Base-by-base conservation (phyloP, 768 basidiomycete genomes). In the Jaapia argillacea region DNA sequence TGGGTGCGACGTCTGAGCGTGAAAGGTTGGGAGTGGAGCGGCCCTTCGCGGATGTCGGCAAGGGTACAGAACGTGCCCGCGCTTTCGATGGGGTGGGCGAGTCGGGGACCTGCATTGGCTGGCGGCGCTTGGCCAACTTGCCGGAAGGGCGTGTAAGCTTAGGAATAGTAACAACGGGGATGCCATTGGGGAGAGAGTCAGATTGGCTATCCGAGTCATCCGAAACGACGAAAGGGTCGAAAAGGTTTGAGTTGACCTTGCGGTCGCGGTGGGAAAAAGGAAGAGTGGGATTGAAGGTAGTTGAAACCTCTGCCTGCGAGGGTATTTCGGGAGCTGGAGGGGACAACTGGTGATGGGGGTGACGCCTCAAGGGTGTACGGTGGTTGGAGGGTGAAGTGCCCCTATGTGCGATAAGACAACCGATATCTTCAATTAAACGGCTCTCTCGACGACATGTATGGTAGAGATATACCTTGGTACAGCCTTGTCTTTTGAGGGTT, bases 301-400 rank as follows among this genome's bases (percentile, higher is more conserved):
- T 48, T 48, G 61, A 59, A 55, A 59, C 73, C 75, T 81, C 81
- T 75, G 71, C 79, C 74, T 81, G 79, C 73, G 77, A 75, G 74
- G 77, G 56, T 57, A 57, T 52, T 48, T 59, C 45, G 39, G 62
- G 54, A 35, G 70, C 60, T 25, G 75, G 75, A 14, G 79, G 79
- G 31, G 82, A 83, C 18, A 78, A 72, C 56, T 81, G 81, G 47
- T 79, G 79, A 58, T 64, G 52, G 65, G 69, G 62, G 66, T 71
- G 60, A 43, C 72, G 72, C 54, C 72, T 69, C 53, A 61, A 58
- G 33, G 59, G 65, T 49, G 57, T 58, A 48, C 62, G 68, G 44
- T 64, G 37, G 48, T 63, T 59, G 14, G 67, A 64, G 27, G 59
- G 62, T 20, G 77, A 79, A 38, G 63, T 43, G 57, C 67, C 74